Evolutionary conservation across 1,284 basidiomycete species (phyloP), one percentile per base, ranked within the genome.

Genomic region (Earliella scabrosa): DNA sequence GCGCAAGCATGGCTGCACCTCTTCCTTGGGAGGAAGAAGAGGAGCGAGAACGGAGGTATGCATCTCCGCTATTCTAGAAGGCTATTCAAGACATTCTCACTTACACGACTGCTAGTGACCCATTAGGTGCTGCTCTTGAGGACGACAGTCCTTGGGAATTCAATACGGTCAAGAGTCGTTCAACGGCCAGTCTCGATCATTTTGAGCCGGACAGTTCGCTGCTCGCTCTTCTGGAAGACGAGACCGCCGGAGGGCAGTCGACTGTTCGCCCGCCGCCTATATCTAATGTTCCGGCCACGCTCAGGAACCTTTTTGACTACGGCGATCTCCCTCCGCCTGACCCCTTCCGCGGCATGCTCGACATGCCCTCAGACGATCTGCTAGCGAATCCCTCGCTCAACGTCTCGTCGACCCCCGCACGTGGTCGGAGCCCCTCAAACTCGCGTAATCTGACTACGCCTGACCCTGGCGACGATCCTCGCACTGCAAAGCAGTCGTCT

Each of bases 1-100:
- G 95, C 44, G 86, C 86, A 35, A 94, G 92, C 71, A 77, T 98
- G 45, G 89, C 87, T 2, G 87, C 82, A 38, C 83, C 87, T 32
- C 73, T 90, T 45, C 81, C 84, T 46, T 90, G 88, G 87, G 88
- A 90, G 70, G 78, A 80, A 43, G 83, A 86, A 47, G 82, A 85
- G 63, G 75, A 78, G 65, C 75, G 75, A 72, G 81, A 82, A 16
- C 52, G 60, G 48, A 50, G 44, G 60, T 62, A 45, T 26, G 83
- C 84, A 58, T 58, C 76, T 67, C 6, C 52, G 51, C 13, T 50
- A 54, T 18, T 9, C 40, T 14, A 26, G 14, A 38, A 11, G 21
- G 41, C 18, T 40, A 27, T 40, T 40, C 7, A 10, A 29, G 16
- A 23, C 10, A 21, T 20, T 47, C 13, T 35, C 31, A 16, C 35